Evolutionary conservation across 1,139 yeast species (phyloP).

Genomic region (Sugiyamaella novakii): DNA sequence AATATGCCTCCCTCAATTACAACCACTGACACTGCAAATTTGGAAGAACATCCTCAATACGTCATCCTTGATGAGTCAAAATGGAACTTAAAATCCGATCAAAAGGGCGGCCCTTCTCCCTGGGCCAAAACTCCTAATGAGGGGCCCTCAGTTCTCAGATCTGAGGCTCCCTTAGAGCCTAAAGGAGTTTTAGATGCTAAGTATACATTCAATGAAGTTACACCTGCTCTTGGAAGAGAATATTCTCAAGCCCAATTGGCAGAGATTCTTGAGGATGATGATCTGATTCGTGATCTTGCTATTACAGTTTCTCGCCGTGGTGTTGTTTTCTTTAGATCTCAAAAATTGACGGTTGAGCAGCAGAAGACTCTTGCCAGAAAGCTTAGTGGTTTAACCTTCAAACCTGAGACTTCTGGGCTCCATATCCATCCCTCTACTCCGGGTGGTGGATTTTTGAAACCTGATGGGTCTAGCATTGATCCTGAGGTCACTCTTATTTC

Average conservation of each 20-base stretch:
- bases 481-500: conserved; percentile 36
- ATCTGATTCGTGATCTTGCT: conserved; percentile 56
- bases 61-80: too few relatives aligned
- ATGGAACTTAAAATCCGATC: too few relatives aligned
- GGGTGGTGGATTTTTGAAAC: conserved; percentile 36
- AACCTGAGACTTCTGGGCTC: conserved; percentile 66
- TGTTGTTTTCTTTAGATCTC: conserved; percentile 66
- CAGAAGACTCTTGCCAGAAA: conserved; percentile 57
- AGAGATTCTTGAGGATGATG: conserved; percentile 53
- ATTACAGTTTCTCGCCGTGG: conserved; percentile 65
- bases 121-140: too few relatives aligned
- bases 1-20: too few relatives aligned
- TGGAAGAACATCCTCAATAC: too few relatives aligned
- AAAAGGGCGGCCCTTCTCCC: too few relatives aligned
- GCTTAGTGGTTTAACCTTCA: conserved; percentile 66
- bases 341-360: conserved; percentile 57
- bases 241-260: conserved; percentile 43
- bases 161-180: too few relatives aligned
- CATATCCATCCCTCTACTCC: conserved; percentile 45
- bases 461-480: conserved; percentile 24
- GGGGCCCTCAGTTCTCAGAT: too few relatives aligned
- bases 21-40: too few relatives aligned
- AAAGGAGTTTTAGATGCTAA: conserved; percentile 31
- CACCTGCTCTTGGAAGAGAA: conserved; percentile 40
- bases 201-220: conserved; percentile 35